Conservation (phyloP, 2,329 filamentous ascomycete species). For the Aspergillus costaricaensis region DNA sequence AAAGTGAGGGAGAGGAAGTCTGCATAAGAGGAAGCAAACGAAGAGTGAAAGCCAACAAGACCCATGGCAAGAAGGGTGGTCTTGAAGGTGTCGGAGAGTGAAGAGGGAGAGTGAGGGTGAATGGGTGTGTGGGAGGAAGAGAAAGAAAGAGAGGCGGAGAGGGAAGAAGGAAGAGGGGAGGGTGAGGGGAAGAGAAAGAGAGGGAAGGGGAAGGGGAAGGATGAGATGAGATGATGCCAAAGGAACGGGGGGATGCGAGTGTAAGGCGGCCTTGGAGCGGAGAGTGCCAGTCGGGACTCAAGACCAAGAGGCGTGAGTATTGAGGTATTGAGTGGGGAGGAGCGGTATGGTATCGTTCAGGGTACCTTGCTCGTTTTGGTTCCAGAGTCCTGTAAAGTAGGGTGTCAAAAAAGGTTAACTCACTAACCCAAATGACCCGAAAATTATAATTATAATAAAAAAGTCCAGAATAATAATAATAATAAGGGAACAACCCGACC, state of each 20-base stretch:
- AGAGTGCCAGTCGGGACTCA: constrained; percentile 15
- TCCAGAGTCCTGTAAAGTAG: background rate
- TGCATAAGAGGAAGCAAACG: constrained; percentile 23
- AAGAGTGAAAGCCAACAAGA: constrained; percentile 18
- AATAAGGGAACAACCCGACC: background rate
- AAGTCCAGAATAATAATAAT: background rate
- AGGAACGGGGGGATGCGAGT: constrained; percentile 23
- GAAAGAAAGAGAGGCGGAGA: constrained; percentile 20
- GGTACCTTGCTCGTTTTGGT: constrained; percentile 17
- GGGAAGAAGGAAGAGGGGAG: constrained; percentile 28
- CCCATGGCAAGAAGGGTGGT: constrained; percentile 23
- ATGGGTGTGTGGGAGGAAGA: constrained; percentile 17
- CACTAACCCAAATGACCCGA: constrained; percentile 6
- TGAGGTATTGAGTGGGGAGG: constrained; percentile 23
- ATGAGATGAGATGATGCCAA: constrained; percentile 32
- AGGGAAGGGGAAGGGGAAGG: constrained; percentile 15
- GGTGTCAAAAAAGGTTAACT: constrained; percentile 7
- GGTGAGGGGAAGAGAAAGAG: constrained; percentile 22
- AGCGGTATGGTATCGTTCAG: constrained; percentile 24
- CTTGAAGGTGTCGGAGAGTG: constrained; percentile 6
- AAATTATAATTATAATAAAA: constrained; percentile 2
- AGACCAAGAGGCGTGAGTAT: background rate
- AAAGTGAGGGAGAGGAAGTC: constrained; percentile 17
- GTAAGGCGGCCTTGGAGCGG: constrained; percentile 27
- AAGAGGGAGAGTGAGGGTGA: constrained; percentile 5